Percentiles rank a stretch among this genome's conserved stretches.
These are phyloP conservation scores for Apophysomyces ossiformis DNA, from an alignment of 371 early-diverging fungal genomes.

Conservation along the genomic window DNA sequence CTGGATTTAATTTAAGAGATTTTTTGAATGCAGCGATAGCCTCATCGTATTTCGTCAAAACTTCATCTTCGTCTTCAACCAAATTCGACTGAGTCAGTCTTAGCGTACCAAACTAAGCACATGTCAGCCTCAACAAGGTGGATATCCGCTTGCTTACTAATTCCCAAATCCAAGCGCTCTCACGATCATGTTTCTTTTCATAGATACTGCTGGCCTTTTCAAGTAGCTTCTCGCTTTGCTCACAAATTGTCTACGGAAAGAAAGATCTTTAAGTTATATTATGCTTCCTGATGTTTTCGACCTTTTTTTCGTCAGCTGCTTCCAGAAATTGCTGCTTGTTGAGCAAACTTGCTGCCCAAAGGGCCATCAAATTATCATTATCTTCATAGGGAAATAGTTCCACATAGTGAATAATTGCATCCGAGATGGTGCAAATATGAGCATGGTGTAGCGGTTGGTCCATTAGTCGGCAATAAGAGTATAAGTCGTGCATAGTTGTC, in stretches of 20 bases:
- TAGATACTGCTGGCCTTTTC: conserved; percentile 24
- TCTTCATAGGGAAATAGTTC: conserved; percentile 28
- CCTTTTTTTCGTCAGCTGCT: conserved; percentile 22
- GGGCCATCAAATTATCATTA: conserved; percentile 27
- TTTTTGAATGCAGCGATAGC: conserved; percentile 41
- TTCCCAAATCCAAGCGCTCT: conserved; percentile 40
- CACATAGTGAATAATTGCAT: conserved; percentile 25
- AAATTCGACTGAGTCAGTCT: conserved; percentile 38
- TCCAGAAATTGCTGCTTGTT: conserved; percentile 31
- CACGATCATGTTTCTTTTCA: conserved; percentile 27
- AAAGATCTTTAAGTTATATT: neutral
- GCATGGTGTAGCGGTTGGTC: conserved; percentile 30
- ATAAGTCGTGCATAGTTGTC: conserved; percentile 26
- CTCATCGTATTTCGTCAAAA: conserved; percentile 29
- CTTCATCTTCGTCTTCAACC: conserved; percentile 46
- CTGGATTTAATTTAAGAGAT: conserved; percentile 36
- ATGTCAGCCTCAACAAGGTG: neutral
- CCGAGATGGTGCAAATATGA: conserved; percentile 22
- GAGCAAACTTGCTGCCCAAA: conserved; percentile 41
- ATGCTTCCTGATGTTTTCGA: neutral
- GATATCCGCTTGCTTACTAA: conserved; percentile 27
- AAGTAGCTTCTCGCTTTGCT: conserved; percentile 24
- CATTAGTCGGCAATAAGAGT: conserved; percentile 36
- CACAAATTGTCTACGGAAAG: conserved; percentile 12
- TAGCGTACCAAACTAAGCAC: conserved; percentile 37